Percentiles rank a stretch among this genome's conserved stretches.
Evolutionary conservation across 177 flowering plant genomes (phyloP).

Genomic region (Tripterygium wilfordii): DNA sequence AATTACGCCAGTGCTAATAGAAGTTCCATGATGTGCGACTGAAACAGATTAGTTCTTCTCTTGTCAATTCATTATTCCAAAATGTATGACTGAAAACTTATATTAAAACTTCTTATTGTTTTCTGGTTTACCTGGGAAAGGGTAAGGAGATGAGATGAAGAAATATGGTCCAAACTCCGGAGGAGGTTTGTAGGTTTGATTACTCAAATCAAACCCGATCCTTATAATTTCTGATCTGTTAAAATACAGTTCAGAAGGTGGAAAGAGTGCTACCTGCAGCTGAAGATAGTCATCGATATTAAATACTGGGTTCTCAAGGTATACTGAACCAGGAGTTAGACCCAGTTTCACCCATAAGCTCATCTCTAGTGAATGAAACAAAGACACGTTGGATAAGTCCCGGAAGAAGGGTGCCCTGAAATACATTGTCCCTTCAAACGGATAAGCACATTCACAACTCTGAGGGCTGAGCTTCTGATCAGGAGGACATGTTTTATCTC

Average conservation of each 20-base stretch:
- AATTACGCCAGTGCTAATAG: conserved; percentile 32
- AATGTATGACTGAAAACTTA: not conserved
- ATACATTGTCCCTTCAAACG: conserved; percentile 56
- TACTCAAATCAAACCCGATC: conserved; percentile 51
- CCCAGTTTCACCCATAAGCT: conserved; percentile 42
- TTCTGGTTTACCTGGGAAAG: conserved; percentile 65
- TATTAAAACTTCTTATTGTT: no score
- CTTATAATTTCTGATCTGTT: conserved; percentile 39
- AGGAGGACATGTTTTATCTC: conserved; percentile 21
- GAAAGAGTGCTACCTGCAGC: conserved; percentile 53
- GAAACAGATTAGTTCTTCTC: conserved; percentile 13
- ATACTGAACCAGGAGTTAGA: conserved; percentile 67
- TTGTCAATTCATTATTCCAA: conserved; percentile 3
- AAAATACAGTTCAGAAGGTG: conserved; percentile 44
- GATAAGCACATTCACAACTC: conserved; percentile 68
- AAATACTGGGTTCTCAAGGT: conserved; percentile 47
- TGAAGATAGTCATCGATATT: conserved; percentile 56
- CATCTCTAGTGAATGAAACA: conserved; percentile 49
- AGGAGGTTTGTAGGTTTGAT: conserved; percentile 73
- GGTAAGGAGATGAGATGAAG: conserved; percentile 49
- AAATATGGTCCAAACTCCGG: conserved; percentile 56
- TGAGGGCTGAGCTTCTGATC: conserved; percentile 51
- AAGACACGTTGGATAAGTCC: conserved; percentile 41
- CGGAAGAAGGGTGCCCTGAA: conserved; percentile 76
- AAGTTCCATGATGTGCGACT: conserved; percentile 20